Conservation (phyloP, 2,329 filamentous ascomycete species). For the Aspergillus fumigatus region DNA sequence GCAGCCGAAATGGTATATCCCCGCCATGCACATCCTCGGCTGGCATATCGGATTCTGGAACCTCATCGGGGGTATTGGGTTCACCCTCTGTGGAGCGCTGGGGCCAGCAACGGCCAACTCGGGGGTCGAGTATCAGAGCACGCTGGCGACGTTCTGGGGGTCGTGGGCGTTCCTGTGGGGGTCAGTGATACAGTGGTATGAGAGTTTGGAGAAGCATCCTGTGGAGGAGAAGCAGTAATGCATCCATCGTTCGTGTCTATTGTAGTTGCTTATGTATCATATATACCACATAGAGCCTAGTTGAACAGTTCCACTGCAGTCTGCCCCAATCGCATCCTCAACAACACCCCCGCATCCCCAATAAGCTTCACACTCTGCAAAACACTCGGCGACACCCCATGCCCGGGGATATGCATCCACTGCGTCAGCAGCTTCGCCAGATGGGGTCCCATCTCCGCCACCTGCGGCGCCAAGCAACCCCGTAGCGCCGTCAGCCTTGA, state of each 20-base stretch:
- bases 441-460: constrained; percentile 40
- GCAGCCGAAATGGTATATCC: constrained; percentile 59
- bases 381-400: constrained; percentile 43
- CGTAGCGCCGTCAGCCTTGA: constrained; percentile 38
- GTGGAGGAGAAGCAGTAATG: constrained; percentile 27
- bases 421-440: constrained; percentile 37
- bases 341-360: constrained; percentile 23
- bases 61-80: constrained; percentile 58
- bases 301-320: too few relatives aligned
- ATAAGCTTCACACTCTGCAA: constrained; percentile 47
- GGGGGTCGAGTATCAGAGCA: constrained; percentile 45
- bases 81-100: constrained; percentile 57
- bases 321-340: neutral
- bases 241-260: neutral
- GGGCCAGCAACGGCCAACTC: constrained; percentile 45
- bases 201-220: constrained; percentile 46
- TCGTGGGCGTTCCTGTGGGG: constrained; percentile 43
- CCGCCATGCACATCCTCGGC: constrained; percentile 53
- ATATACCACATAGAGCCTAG: too few relatives aligned
- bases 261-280: too few relatives aligned
- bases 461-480: constrained; percentile 36
- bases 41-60: constrained; percentile 68
- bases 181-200: constrained; percentile 47
- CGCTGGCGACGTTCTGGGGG: constrained; percentile 44
- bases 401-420: constrained; percentile 42